These are phyloP conservation scores for Phytophthora tubulina DNA, from an alignment of 352 stramenopile genomes.

Conservation along the genomic window DNA sequence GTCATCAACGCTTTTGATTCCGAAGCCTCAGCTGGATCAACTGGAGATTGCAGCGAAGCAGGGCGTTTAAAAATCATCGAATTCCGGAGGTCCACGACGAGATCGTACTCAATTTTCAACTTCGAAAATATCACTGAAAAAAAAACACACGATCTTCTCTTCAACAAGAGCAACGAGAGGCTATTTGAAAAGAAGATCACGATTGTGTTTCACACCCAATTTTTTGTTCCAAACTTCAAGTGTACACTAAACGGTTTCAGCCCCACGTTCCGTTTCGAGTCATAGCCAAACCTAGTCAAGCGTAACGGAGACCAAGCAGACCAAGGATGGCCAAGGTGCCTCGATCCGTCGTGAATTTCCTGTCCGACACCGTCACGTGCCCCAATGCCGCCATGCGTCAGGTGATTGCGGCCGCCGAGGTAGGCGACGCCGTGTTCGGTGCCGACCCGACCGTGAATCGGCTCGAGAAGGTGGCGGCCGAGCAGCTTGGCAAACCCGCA, in stretches of 20 bases:
- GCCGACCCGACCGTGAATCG: constrained; percentile 95
- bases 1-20: no score
- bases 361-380: constrained; percentile 97
- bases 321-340: constrained; percentile 29
- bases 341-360: constrained; percentile 88
- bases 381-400: constrained; percentile 94
- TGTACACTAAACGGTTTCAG: neutral
- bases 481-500: constrained; percentile 94
- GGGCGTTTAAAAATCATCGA: no score
- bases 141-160: no score
- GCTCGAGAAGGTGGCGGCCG: constrained; percentile 92
- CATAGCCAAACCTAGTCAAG: constrained; percentile 19
- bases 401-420: constrained; percentile 79
- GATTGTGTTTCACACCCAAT: constrained; percentile 6
- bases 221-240: neutral
- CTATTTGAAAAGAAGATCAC: neutral
- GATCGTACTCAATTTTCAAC: no score
- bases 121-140: no score
- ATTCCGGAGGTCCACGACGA: no score
- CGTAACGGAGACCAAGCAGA: constrained; percentile 15
- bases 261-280: neutral
- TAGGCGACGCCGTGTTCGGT: constrained; percentile 83
- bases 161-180: no score
- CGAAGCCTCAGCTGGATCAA: no score
- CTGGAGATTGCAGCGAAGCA: no score